A percentile compares a stretch with the other conserved stretches of the same genome.
phyloP scores from a whole-genome alignment of 1,139 yeast genomes.

The Lipomyces yarrowii region DNA sequence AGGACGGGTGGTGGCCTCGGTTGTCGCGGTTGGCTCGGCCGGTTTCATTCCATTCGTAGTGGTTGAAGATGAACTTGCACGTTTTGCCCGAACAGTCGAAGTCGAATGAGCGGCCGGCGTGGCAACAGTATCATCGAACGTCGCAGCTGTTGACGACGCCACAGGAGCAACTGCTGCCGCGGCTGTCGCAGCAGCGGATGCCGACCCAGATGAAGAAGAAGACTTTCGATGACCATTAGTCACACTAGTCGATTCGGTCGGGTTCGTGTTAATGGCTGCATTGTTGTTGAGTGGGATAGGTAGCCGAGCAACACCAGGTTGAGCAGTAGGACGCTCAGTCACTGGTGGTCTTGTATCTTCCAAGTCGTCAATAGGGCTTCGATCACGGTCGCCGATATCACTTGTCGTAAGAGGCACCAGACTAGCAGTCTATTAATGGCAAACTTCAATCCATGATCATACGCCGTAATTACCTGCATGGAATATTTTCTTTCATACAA shows the following conservation, averaged over 20 bases:
- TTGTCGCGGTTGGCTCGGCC: background rate
- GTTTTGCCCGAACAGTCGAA: background rate
- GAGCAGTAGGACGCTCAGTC: constrained; percentile 3
- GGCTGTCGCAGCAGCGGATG: constrained; percentile 26
- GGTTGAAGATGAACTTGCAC: background rate
- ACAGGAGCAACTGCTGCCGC: constrained; percentile 27
- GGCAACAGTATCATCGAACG: constrained; percentile 18
- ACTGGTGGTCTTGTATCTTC: constrained; percentile 25
- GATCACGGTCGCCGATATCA: background rate
- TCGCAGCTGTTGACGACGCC: constrained; percentile 27
- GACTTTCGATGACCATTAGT: background rate
- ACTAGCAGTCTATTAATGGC: background rate
- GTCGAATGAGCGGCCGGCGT: constrained; percentile 18
- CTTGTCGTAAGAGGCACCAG: background rate
- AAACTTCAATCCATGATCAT: background rate
- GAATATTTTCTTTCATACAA: constrained; percentile 26
- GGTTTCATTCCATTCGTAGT: background rate
- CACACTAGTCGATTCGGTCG: background rate
- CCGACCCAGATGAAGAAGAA: constrained; percentile 6
- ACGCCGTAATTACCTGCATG: constrained; percentile 35
- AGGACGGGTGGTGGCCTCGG: constrained; percentile 13
- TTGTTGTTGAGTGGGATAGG: constrained; percentile 6
- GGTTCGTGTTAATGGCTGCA: background rate
- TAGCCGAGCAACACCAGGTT: constrained; percentile 9
- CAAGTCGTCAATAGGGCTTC: constrained; percentile 31